phyloP scores from a whole-genome alignment of 768 basidiomycete genomes.

The Leccinum arenicola region DNA sequence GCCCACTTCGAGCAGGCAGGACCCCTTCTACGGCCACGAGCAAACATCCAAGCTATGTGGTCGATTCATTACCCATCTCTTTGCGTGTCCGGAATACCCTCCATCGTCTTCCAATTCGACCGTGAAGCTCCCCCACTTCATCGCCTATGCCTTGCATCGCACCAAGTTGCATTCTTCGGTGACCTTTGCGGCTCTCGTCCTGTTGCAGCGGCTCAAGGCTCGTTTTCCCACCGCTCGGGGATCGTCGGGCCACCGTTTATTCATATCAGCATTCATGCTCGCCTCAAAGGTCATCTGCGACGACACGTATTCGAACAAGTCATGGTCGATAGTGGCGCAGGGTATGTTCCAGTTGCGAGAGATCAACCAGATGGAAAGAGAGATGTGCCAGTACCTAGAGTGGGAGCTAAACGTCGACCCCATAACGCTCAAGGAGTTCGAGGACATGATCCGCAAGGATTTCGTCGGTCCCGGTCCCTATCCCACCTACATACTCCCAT shows the following conservation, averaged over 20 bases:
- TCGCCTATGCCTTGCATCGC: constrained; percentile 66
- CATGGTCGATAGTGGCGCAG: constrained; percentile 88
- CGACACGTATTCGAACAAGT: constrained; percentile 92
- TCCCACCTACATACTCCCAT: constrained; percentile 59
- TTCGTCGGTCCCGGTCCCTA: constrained; percentile 57
- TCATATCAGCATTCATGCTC: constrained; percentile 75
- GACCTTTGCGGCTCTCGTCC: constrained; percentile 37
- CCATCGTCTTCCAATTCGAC: constrained; percentile 38
- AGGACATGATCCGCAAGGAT: constrained; percentile 56
- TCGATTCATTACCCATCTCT: constrained; percentile 81
- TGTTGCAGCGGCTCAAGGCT: constrained; percentile 64
- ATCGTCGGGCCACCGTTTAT: constrained; percentile 68
- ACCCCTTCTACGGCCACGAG: constrained; percentile 61
- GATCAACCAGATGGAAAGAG: constrained; percentile 81
- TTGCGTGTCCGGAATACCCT: constrained; percentile 82
- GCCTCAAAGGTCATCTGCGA: constrained; percentile 83
- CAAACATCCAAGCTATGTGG: constrained; percentile 63
- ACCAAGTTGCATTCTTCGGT: constrained; percentile 61
- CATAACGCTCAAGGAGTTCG: constrained; percentile 56
- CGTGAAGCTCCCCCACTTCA: constrained; percentile 51
- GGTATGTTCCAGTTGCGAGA: constrained; percentile 76
- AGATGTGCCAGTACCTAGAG: constrained; percentile 85
- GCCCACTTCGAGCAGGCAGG: constrained; percentile 22
- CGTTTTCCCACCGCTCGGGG: constrained; percentile 77
- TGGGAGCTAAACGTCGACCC: constrained; percentile 85